These are phyloP conservation scores for Ophiocordyceps unilateralis DNA, from an alignment of 2,329 filamentous ascomycete genomes.

Conservation along the genomic window DNA sequence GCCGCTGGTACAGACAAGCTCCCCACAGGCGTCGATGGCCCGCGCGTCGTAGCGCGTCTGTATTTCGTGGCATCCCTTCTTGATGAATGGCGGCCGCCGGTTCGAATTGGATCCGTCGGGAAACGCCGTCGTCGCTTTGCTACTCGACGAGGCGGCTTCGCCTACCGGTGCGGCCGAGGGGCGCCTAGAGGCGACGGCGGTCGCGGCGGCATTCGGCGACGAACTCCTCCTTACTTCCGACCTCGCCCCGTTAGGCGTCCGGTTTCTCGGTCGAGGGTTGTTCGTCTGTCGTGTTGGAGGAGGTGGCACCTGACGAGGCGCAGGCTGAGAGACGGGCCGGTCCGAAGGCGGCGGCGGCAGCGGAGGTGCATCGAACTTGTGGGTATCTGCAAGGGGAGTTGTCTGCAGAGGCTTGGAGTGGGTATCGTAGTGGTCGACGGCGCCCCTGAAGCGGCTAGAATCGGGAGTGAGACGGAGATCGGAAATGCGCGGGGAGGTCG, in stretches of 20 bases:
- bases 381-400: slow-evolving; percentile 9
- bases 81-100: slow-evolving; percentile 61
- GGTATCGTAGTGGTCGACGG: slow-evolving; percentile 6
- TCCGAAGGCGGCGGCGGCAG: slow-evolving; percentile 10
- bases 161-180: slow-evolving; percentile 1
- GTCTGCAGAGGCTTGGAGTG: slow-evolving; percentile 29
- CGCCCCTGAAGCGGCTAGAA: background rate
- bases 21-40: slow-evolving; percentile 73
- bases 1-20: slow-evolving; percentile 73
- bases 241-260: slow-evolving; percentile 9
- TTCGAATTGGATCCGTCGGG: slow-evolving; percentile 77
- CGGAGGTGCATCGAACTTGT: slow-evolving; percentile 5
- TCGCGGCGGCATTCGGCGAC: background rate
- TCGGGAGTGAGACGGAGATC: slow-evolving; percentile 22
- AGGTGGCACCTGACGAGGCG: slow-evolving; percentile 12
- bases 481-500: slow-evolving; percentile 22
- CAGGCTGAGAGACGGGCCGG: slow-evolving; percentile 10
- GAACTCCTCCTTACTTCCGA: slow-evolving; percentile 5
- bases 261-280: slow-evolving; percentile 19
- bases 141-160: slow-evolving; percentile 26
- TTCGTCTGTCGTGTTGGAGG: slow-evolving; percentile 13
- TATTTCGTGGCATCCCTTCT: slow-evolving; percentile 58
- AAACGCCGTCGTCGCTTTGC: slow-evolving; percentile 36
- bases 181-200: background rate
- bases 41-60: slow-evolving; percentile 74